These are phyloP conservation scores for Hypoxylon fuscum DNA, from an alignment of 495 filamentous ascomycete genomes.

Conservation along the genomic window DNA sequence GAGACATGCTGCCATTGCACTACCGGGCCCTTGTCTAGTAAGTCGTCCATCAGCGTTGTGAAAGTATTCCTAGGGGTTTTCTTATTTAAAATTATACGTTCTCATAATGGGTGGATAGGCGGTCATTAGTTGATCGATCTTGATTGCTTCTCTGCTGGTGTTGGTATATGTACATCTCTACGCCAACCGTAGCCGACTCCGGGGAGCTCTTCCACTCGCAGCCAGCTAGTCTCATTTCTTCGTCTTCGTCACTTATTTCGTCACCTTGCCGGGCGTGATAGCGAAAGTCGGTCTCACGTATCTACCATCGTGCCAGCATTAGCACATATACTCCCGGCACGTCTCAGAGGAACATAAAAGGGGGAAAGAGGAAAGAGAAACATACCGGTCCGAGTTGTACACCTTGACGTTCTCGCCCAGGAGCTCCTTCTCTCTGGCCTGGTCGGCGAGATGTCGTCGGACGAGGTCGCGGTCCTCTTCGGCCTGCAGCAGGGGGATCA, in stretches of 20 bases:
- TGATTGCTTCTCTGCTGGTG: slow-evolving; percentile 12
- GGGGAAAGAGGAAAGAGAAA: slow-evolving; percentile 23
- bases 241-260: slow-evolving; percentile 53
- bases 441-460: slow-evolving; percentile 81
- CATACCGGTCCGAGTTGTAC: slow-evolving; percentile 89
- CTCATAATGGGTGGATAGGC: no score
- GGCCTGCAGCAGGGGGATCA: slow-evolving; percentile 91
- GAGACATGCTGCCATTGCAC: no score
- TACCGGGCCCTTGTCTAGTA: no score
- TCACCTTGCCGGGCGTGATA: slow-evolving; percentile 61
- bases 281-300: slow-evolving; percentile 78
- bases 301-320: slow-evolving; percentile 45
- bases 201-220: slow-evolving; percentile 37
- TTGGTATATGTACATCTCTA: slow-evolving; percentile 22
- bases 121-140: not conserved
- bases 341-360: not conserved
- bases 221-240: slow-evolving; percentile 2
- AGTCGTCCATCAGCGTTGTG: no score
- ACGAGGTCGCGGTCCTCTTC: slow-evolving; percentile 96
- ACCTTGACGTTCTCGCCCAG: slow-evolving; percentile 79
- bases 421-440: slow-evolving; percentile 88
- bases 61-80: no score
- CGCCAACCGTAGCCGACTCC: not conserved
- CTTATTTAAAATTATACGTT: no score
- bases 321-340: slow-evolving; percentile 1